These are phyloP conservation scores for Penicillium glabrum DNA, from an alignment of 2,329 filamentous ascomycete genomes.

Conservation along the genomic window DNA sequence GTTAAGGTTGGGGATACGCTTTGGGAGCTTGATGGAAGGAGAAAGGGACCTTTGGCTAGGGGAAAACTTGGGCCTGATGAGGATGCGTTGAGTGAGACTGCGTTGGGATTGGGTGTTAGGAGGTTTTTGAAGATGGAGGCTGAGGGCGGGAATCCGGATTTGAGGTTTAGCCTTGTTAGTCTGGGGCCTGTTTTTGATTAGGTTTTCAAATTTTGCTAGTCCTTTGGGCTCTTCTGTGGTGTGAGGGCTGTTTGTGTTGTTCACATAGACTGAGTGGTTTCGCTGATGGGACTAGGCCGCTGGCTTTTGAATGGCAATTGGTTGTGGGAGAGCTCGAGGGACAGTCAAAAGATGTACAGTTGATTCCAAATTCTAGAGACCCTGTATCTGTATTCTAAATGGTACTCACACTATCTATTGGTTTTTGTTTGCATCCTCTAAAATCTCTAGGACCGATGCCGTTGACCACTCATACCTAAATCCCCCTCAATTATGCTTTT, in stretches of 20 bases:
- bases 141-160: slow-evolving; percentile 54
- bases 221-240: neutral
- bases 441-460: neutral
- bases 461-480: neutral
- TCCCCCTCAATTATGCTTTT: neutral
- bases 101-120: slow-evolving; percentile 68
- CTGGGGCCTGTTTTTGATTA: slow-evolving; percentile 57
- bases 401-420: neutral
- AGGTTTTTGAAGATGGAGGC: slow-evolving; percentile 60
- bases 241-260: neutral
- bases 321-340: neutral
- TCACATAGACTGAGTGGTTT: neutral
- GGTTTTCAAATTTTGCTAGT: neutral
- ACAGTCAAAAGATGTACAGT: neutral
- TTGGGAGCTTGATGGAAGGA: slow-evolving; percentile 77
- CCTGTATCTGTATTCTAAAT: neutral
- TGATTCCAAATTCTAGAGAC: neutral
- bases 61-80: slow-evolving; percentile 60
- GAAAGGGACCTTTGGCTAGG: slow-evolving; percentile 71
- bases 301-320: neutral
- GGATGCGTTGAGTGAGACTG: slow-evolving; percentile 73
- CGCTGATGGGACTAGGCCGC: neutral
- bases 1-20: slow-evolving; percentile 73
- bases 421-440: neutral
- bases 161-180: slow-evolving; percentile 64